Percentiles rank a stretch among this genome's conserved stretches.
Evolutionary conservation across 2,329 filamentous ascomycete species (phyloP).

Genomic region (Ceratocystis harringtonii): DNA sequence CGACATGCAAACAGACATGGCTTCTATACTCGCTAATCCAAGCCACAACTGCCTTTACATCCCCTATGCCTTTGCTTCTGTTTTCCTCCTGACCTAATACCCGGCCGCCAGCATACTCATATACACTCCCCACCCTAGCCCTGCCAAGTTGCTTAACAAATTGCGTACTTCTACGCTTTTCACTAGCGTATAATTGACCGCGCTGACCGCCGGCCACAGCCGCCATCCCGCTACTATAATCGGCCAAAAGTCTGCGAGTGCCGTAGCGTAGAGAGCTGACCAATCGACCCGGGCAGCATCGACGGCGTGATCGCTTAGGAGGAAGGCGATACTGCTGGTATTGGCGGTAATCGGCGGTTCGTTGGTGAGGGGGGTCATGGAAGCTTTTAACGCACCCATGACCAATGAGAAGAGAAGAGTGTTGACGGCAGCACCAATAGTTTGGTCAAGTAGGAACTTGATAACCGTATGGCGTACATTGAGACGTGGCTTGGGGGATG

Average conservation of each 20-base stretch:
- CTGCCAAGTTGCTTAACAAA: slow-evolving; percentile 55
- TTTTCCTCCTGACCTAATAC: not conserved
- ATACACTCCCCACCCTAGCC: slow-evolving; percentile 61
- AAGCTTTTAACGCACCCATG: slow-evolving; percentile 40
- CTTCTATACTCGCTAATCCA: too few relatives aligned
- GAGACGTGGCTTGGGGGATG: slow-evolving; percentile 24
- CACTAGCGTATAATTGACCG: slow-evolving; percentile 53
- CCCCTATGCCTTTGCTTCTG: not conserved
- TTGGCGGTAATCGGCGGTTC: slow-evolving; percentile 20
- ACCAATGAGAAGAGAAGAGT: slow-evolving; percentile 47
- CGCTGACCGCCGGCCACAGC: slow-evolving; percentile 56
- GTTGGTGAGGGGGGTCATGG: slow-evolving; percentile 28
- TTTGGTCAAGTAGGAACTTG: slow-evolving; percentile 58
- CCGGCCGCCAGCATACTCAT: slow-evolving; percentile 42
- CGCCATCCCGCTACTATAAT: slow-evolving; percentile 52
- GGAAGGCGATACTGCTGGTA: slow-evolving; percentile 24
- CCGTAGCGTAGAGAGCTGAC: slow-evolving; percentile 29
- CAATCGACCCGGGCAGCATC: slow-evolving; percentile 34
- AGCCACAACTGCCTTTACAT: not conserved
- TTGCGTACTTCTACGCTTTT: slow-evolving; percentile 57
- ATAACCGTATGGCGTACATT: slow-evolving; percentile 46
- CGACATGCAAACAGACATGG: too few relatives aligned
- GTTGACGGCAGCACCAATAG: slow-evolving; percentile 48
- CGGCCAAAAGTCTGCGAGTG: slow-evolving; percentile 43
- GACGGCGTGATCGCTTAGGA: slow-evolving; percentile 28